Evolutionary conservation across 2,329 filamentous ascomycete genomes (phyloP), one percentile per base, ranked within the genome.

Genomic region (Sporothrix luriei): DNA sequence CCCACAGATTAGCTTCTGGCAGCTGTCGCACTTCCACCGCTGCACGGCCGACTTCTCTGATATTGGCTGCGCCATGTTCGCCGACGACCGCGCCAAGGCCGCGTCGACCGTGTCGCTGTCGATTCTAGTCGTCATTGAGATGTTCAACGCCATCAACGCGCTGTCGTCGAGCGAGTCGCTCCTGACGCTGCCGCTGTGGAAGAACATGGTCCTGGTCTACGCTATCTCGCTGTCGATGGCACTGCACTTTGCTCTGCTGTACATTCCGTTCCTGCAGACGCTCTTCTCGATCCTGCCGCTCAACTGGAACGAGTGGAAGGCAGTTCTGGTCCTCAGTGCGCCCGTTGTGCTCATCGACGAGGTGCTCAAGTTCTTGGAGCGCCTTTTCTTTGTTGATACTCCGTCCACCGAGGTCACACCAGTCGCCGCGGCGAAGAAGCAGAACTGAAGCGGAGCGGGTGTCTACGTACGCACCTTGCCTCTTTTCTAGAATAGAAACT

Each of bases 101-200:
- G 95, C 93, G 2, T 97, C 93, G 24, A 99, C 95, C 1, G 89
- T 99, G 38, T 97, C 93, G 7, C 86, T 99, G 72, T 97, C 92
- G 3, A 91, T 91, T 76, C 86, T 99, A 21, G 95, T 99, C 59
- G 93, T 97, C 71, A 98, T 99, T 77, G 95, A 99, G 83, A 99
- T 99, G 95, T 87, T 99, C 78, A 99, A 99, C 81, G 95, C 95
- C 75, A 94, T 98, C 91, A 99, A 99, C 78, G 95, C 94, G 0
- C 86, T 99, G 43, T 97, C 93, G 1, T 97, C 93, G 0, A 97
- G 92, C 79, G 95, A 99, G 81, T 97, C 92, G 19, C 88, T 99
- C 14, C 81, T 99, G 69, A 97, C 94, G 2, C 87, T 99, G 72
- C 94, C 94, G 11, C 84, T 99, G n/a, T 97, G 94, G 94, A 88